Conservation (phyloP, 1,284 basidiomycete species). For the Apiotrichum brassicae region DNA sequence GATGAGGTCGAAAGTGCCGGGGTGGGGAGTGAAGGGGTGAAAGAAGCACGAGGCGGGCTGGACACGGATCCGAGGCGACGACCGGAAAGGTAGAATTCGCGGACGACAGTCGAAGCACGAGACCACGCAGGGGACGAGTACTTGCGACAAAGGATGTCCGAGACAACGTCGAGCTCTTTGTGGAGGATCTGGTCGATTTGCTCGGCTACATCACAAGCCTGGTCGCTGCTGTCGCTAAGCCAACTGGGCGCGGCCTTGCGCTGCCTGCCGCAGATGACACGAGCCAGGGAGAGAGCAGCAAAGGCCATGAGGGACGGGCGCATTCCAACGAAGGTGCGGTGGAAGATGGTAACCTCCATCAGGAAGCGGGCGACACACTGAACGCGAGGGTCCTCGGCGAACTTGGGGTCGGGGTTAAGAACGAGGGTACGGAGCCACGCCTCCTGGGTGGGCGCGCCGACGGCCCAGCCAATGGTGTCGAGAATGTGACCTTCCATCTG, state of each 20-base stretch:
- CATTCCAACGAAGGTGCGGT: conserved; percentile 86
- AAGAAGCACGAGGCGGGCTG: conserved; percentile 33
- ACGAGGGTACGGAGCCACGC: conserved; percentile 73
- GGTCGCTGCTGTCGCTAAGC: conserved; percentile 18
- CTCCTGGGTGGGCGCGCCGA: conserved; percentile 97
- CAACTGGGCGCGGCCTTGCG: conserved; percentile 55
- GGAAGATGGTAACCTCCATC: conserved; percentile 97
- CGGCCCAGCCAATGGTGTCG: conserved; percentile 88
- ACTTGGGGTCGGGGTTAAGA: conserved; percentile 49
- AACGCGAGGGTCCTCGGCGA: conserved; percentile 75
- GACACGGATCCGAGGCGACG: conserved; percentile 46
- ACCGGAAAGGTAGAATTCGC: conserved; percentile 73
- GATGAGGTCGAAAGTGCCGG: conserved; percentile 41
- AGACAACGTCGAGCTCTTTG: conserved; percentile 79
- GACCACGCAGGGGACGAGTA: conserved; percentile 94
- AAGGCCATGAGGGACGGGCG: conserved; percentile 79
- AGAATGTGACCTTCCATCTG: conserved; percentile 96
- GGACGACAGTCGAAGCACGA: conserved; percentile 82
- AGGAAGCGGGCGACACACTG: conserved; percentile 93
- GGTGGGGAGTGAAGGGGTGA: conserved; percentile 29
- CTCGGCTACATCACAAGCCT: conserved; percentile 54
- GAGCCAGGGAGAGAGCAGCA: conserved; percentile 80
- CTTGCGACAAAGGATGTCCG: conserved; percentile 91
- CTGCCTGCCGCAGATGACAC: conserved; percentile 72
- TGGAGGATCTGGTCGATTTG: conserved; percentile 77